Evolutionary conservation across 345 rosid genomes (phyloP), one percentile per base, ranked within the genome.

Genomic region (Corchorus olitorius): DNA sequence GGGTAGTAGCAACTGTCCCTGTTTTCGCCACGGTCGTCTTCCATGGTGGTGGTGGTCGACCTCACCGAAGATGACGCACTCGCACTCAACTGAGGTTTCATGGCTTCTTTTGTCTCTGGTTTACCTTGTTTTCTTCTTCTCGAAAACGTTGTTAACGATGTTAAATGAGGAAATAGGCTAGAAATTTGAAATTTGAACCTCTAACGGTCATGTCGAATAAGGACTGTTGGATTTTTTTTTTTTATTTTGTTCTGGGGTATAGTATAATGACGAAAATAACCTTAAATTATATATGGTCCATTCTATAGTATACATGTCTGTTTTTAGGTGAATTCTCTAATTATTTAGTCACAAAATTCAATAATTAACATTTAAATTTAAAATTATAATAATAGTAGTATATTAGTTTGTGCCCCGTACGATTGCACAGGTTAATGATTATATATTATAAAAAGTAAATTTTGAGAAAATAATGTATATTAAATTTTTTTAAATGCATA

Each of bases 1-100:
- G 97, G 99, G 82, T 79, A 93, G 87, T 96, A 93, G 82, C 89
- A 87, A 78, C 89, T 90, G 84, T 89, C 91, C 67, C 87, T 81
- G 75, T 22, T 35, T 46, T 85, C 83, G 4, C 60, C 34, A 12
- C 60, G 61, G 13, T 70, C 78, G 1, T 88, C 91, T 14, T 81
- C 85, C 72, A 84, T 77, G 8, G 78, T 73, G 50, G 76, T 76
- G 37, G 82, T 74, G 64, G 50, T 79, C 20, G 94, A 86, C 53
- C 82, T 85, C 16, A 65, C 73, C 1, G 86, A 85, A 33, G 84
- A 89, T 0, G 90, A 81, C 1, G 83, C 55, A 14, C 78, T 43
- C 4, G 83, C 55, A 11, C 79, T 43, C 4, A 63, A 37, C 78
- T 52, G 19, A n/a, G 82, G 22, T 85, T 86, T 88, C 92, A 89